Evolutionary conservation across 208 protist species (phyloP).

Genomic region (Polymyxa betae): DNA sequence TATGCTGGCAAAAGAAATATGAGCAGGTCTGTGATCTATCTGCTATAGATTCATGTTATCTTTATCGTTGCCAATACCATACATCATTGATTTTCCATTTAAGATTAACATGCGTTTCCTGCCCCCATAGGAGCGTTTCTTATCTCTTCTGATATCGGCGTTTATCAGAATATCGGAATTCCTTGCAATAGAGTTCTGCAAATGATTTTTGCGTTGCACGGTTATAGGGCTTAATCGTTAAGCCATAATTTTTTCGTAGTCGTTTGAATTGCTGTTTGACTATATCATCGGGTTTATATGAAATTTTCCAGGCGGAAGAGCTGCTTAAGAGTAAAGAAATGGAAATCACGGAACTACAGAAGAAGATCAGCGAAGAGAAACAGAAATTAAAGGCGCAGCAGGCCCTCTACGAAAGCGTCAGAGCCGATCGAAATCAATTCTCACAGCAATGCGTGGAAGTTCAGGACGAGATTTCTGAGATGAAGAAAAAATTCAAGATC

Average conservation of each 20-base stretch:
- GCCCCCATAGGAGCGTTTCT: too few relatives aligned
- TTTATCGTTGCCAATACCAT: too few relatives aligned
- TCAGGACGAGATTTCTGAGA: slow-evolving; percentile 88
- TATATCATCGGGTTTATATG: background rate
- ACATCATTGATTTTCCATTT: too few relatives aligned
- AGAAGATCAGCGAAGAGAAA: slow-evolving; percentile 82
- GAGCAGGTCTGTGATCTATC: background rate
- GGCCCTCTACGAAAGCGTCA: slow-evolving; percentile 91
- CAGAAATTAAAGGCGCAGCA: slow-evolving; percentile 93
- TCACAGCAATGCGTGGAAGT: slow-evolving; percentile 92
- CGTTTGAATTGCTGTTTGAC: background rate
- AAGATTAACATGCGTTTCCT: too few relatives aligned
- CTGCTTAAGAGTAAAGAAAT: slow-evolving; percentile 71
- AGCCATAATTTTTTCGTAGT: too few relatives aligned
- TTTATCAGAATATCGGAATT: too few relatives aligned
- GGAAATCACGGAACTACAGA: slow-evolving; percentile 82
- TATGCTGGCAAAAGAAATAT: slow-evolving; percentile 34
- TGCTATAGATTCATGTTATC: too few relatives aligned
- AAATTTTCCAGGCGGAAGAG: slow-evolving; percentile 53
- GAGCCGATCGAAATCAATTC: slow-evolving; percentile 90
- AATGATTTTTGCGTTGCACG: too few relatives aligned
- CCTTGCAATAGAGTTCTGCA: too few relatives aligned
- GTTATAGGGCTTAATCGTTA: too few relatives aligned
- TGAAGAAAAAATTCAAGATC: slow-evolving; percentile 87
- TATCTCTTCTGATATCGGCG: too few relatives aligned